Conservation (phyloP, 345 rosid genomes). For the Eucalyptus sp. region DNA sequence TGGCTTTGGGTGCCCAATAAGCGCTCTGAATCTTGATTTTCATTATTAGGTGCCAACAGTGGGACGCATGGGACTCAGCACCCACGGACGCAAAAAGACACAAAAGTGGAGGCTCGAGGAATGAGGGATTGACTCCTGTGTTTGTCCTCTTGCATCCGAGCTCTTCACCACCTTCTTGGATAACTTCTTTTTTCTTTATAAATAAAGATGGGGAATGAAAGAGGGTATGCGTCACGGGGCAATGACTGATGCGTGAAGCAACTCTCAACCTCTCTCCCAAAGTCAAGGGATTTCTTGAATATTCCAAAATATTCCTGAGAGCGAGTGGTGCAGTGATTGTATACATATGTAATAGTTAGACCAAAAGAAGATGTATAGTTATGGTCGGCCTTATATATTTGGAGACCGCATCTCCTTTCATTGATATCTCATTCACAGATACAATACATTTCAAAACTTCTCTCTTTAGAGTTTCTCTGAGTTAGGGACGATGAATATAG, state of each 20-base stretch:
- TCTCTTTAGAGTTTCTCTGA: no score
- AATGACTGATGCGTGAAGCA: no score
- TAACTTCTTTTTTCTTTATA: neutral
- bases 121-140: neutral
- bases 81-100: neutral
- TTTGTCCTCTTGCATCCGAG: neutral
- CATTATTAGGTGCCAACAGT: neutral
- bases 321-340: no score
- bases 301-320: no score
- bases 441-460: fast-evolving
- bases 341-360: no score
- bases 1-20: neutral
- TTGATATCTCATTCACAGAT: no score
- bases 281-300: no score
- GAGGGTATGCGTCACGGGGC: neutral
- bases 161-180: neutral
- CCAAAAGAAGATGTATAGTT: fast-evolving
- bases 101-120: neutral
- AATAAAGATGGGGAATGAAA: neutral
- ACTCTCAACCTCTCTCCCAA: no score
- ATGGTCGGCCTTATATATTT: no score
- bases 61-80: neutral
- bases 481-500: fast-evolving
- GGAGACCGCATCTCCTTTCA: no score
- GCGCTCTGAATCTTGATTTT: neutral